Base-by-base conservation (phyloP, 2,329 filamentous ascomycete species). In the Sporothrix sp. region DNA sequence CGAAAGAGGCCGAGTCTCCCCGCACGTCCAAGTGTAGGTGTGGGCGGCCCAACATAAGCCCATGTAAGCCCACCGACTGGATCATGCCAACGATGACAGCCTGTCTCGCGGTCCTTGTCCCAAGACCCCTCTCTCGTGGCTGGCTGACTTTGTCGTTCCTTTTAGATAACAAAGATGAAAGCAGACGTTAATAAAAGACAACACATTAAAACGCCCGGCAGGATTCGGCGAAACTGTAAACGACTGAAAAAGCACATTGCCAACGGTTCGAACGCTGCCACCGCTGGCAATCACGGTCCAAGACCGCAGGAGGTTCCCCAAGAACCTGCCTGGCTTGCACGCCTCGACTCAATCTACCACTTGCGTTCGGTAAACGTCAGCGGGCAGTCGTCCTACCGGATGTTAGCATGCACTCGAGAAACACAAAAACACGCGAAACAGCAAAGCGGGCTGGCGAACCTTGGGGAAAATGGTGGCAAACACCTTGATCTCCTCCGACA, bases 401-500 rank as follows among this genome's bases (percentile, higher is more conserved):
- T 27, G 51, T 59, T 44, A 58, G 56, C 42, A 3, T 38, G 20
- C 36, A 20, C 2, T 37, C 2, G 35, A n/a, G 3, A 35, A 16
- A n/a, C 13, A 50, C 11, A 7, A 11, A n/a, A 35, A 20, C 2
- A 37, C 10, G 38, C 2, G n/a, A 10, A 25, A 44, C 16, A n/a
- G 13, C 23, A 35, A 25, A 25, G 27, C 7, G 10, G 36, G 36
- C 38, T 16, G 44, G 71, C 82, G 67, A 71, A 94, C 90, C 85
- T 85, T 85, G 51, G 93, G 93, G 77, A 98, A 98, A 60, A 98
- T 95, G 25, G 89, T 96, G 36, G 93, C 93, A 71, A 97, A 98
- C 58, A 97, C 91, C 73, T 95, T 91, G 69, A 98, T 97, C 68
- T 95, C 84, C 71, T 98, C 93, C 0, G 87, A 95, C 53, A 74